A percentile compares a stretch with the other conserved stretches of the same genome.
These are phyloP conservation scores for Acanthamoeba polyphaga DNA, from an alignment of 208 protist genomes.

Conservation along the genomic window DNA sequence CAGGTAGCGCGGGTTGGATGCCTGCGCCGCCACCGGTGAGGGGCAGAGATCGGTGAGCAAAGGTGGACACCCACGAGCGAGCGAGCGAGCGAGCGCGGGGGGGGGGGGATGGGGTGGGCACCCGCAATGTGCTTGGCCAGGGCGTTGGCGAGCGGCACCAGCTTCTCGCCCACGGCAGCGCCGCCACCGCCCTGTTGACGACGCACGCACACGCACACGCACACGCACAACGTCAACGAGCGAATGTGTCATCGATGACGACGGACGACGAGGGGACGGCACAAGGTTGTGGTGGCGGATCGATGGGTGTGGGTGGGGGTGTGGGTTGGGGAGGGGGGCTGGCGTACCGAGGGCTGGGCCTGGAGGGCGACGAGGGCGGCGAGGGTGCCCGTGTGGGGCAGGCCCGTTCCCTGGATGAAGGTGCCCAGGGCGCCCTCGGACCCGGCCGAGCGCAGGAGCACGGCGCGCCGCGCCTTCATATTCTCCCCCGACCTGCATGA, in stretches of 20 bases:
- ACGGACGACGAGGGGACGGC: neutral
- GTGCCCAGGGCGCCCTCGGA: neutral
- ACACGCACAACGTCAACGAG: too few relatives aligned
- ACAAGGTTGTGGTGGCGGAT: too few relatives aligned
- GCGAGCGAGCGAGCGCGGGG: too few relatives aligned
- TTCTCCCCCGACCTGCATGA: slow-evolving; percentile 73
- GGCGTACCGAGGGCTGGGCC: neutral
- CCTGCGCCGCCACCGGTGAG: neutral
- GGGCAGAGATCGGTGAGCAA: too few relatives aligned
- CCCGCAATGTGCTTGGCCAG: slow-evolving; percentile 48
- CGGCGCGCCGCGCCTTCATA: slow-evolving; percentile 32
- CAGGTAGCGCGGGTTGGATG: slow-evolving; percentile 7
- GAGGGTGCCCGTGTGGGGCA: slow-evolving; percentile 16
- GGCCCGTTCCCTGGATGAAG: slow-evolving; percentile 44
- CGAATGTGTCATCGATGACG: neutral
- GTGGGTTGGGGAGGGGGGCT: neutral
- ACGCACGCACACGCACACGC: too few relatives aligned
- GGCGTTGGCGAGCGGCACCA: slow-evolving; percentile 18
- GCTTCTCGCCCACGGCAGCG: neutral
- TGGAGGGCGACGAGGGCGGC: slow-evolving; percentile 15
- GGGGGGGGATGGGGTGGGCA: neutral
- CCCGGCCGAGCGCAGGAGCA: neutral
- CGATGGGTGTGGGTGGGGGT: too few relatives aligned
- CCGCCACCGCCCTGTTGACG: too few relatives aligned
- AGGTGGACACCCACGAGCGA: too few relatives aligned